A percentile compares a stretch with the other conserved stretches of the same genome.
These are phyloP conservation scores for Nakazawaea anatomiae DNA, from an alignment of 805 yeast species.

Conservation along the genomic window DNA sequence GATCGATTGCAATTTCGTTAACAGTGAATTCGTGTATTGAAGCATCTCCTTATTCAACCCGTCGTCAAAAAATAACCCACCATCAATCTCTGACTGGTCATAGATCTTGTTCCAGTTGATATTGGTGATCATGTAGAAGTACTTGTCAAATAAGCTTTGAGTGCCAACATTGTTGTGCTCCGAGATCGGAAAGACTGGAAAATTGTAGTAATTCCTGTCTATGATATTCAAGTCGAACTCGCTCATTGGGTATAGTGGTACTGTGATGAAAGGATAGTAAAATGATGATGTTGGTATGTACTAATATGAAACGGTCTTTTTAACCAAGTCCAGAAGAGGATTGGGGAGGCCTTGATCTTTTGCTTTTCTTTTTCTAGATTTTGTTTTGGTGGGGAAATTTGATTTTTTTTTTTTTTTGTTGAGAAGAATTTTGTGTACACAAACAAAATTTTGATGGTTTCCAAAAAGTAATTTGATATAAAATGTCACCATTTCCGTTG, in stretches of 20 bases:
- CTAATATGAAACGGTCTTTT: too few species aligned
- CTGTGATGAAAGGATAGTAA: too few species aligned
- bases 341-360: not conserved
- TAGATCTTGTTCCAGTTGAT: conserved; percentile 7
- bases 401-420: not conserved
- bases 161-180: not conserved
- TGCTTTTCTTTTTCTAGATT: not conserved
- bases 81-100: not conserved
- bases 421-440: not conserved
- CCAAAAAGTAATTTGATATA: not conserved
- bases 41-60: not conserved
- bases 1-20: not conserved
- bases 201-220: conserved; percentile 3
- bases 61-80: not conserved
- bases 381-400: not conserved
- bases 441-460: not conserved
- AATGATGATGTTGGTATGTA: too few species aligned
- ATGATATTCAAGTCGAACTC: conserved; percentile 5
- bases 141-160: not conserved
- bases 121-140: not conserved
- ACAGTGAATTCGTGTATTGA: not conserved
- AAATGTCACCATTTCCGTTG: not conserved
- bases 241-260: not conserved
- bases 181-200: conserved; percentile 5
- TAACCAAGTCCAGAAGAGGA: too few species aligned